Percentiles rank a stretch among this genome's conserved stretches.
These are phyloP conservation scores for Penicillium sp. DNA, from an alignment of 2,329 filamentous ascomycete species.

Conservation along the genomic window DNA sequence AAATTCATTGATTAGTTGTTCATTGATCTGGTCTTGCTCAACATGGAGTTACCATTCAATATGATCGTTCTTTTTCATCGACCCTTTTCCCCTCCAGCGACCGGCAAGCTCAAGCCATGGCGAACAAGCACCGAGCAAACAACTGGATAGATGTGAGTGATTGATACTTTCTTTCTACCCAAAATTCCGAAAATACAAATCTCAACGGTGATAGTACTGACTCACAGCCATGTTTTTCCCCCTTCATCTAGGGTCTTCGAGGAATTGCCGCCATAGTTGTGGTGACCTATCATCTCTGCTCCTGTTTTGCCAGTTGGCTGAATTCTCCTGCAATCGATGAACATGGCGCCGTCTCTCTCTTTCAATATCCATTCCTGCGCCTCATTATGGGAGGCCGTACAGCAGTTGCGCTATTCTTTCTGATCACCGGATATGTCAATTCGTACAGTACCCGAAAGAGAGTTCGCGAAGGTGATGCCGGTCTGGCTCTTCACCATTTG, in stretches of 20 bases:
- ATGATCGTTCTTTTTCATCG: no score
- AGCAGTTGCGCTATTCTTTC: constrained; percentile 26
- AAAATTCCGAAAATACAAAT: no score
- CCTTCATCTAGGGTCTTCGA: constrained; percentile 33
- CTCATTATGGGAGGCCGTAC: constrained; percentile 20
- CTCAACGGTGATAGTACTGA: no score
- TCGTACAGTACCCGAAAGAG: constrained; percentile 23
- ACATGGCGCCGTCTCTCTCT: constrained; percentile 14
- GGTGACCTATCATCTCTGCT: constrained; percentile 39
- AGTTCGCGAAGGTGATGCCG: constrained; percentile 16
- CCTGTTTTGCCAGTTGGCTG: constrained; percentile 37
- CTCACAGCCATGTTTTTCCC: no score
- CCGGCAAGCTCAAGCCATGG: background rate
- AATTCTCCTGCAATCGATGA: constrained; percentile 29
- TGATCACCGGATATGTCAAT: constrained; percentile 29
- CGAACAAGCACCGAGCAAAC: background rate
- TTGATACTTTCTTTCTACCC: no score
- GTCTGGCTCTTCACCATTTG: constrained; percentile 17
- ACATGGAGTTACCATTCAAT: no score
- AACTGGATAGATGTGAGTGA: background rate
- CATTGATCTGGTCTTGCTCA: no score
- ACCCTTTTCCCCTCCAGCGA: no score
- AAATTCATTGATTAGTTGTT: no score
- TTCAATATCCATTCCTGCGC: constrained; percentile 24
- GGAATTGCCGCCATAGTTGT: constrained; percentile 40